These are phyloP conservation scores for Phylloporus sp. DNA, from an alignment of 768 basidiomycete genomes.

Conservation along the genomic window DNA sequence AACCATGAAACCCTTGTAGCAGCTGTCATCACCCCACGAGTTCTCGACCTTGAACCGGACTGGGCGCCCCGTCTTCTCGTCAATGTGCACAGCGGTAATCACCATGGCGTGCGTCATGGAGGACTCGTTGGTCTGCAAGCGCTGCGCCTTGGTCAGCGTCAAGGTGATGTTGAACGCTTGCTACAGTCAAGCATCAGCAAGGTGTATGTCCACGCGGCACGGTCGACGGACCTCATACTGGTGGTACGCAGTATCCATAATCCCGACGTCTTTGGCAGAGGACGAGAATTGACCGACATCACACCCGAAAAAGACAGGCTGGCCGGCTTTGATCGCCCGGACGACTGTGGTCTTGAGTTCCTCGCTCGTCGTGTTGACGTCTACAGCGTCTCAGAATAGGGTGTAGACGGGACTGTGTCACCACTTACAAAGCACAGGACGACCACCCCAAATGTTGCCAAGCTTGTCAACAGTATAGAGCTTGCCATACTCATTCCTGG, in stretches of 20 bases:
- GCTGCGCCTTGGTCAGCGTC: conserved; percentile 79
- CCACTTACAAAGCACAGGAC: conserved; percentile 73
- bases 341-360: conserved; percentile 81
- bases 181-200: conserved; percentile 33
- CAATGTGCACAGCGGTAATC: conserved; percentile 88
- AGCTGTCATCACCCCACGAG: conserved; percentile 78
- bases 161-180: conserved; percentile 81
- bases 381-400: conserved; percentile 34
- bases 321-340: conserved; percentile 81
- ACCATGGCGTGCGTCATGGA: conserved; percentile 91
- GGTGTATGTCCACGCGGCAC: background rate
- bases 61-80: conserved; percentile 60
- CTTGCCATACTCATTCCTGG: conserved; percentile 76
- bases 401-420: background rate
- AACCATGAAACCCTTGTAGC: conserved; percentile 85
- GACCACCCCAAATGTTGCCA: conserved; percentile 88
- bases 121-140: conserved; percentile 78
- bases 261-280: conserved; percentile 49
- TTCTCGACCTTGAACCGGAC: conserved; percentile 97
- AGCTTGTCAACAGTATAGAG: conserved; percentile 91
- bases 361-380: conserved; percentile 85
- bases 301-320: conserved; percentile 94
- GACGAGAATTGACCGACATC: conserved; percentile 90
- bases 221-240: conserved; percentile 62
- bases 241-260: conserved; percentile 84